phyloP scores from a whole-genome alignment of 345 rosid genomes.

The Hibiscus tridactylites region DNA sequence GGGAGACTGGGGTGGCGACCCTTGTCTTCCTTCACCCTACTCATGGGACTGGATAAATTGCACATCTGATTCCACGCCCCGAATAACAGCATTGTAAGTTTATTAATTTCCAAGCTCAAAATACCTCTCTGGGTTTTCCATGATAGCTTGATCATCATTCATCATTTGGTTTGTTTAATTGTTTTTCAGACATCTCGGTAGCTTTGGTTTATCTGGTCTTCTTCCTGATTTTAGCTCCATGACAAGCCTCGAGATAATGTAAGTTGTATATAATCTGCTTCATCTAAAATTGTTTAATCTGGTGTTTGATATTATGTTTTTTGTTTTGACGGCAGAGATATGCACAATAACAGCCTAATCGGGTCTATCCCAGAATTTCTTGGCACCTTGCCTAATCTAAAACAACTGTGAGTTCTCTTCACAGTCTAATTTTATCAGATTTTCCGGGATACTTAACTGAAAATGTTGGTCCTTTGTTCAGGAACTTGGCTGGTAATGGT shows the following conservation, averaged over 20 bases:
- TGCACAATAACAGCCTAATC: conserved; percentile 28
- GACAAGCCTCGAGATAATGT: conserved; percentile 37
- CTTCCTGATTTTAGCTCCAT: conserved; percentile 45
- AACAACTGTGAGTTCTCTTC: conserved; percentile 22
- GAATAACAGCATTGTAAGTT: conserved; percentile 38
- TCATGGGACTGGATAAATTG: conserved; percentile 47
- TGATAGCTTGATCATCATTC: background rate
- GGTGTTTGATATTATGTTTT: too few relatives aligned
- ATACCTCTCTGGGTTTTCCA: background rate
- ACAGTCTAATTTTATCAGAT: background rate
- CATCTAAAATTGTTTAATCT: background rate
- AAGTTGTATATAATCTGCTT: conserved; percentile 7
- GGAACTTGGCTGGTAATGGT: conserved; percentile 27
- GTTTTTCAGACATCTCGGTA: conserved; percentile 24
- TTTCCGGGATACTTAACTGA: background rate
- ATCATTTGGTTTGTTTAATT: background rate
- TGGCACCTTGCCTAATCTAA: conserved; percentile 25
- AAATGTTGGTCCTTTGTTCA: conserved; percentile 16
- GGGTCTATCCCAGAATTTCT: conserved; percentile 30
- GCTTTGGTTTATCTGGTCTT: conserved; percentile 25
- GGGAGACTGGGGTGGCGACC: conserved; percentile 38
- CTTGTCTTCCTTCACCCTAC: conserved; percentile 38
- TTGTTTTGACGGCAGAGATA: conserved; percentile 22
- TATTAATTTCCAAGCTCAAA: background rate
- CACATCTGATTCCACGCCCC: conserved; percentile 19